These are phyloP conservation scores for Schizopora paradoxa DNA, from an alignment of 1,284 basidiomycete species.

Conservation along the genomic window DNA sequence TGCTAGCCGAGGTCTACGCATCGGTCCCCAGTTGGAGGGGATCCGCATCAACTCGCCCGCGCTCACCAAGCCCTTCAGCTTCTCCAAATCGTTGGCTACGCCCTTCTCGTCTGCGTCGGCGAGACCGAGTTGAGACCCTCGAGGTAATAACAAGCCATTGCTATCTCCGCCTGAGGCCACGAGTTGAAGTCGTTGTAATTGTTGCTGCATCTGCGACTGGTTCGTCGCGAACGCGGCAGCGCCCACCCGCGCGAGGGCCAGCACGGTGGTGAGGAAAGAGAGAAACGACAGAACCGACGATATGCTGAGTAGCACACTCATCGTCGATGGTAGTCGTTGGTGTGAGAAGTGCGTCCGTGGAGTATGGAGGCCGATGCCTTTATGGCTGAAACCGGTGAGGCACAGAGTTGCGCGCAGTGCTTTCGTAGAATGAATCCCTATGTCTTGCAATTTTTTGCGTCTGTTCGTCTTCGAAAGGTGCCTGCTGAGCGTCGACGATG, in stretches of 20 bases:
- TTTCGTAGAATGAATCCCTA: too few relatives aligned
- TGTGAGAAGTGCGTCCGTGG: too few relatives aligned
- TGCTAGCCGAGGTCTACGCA: slow-evolving; percentile 19
- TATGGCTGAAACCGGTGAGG: too few relatives aligned
- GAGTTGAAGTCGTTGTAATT: slow-evolving; percentile 20
- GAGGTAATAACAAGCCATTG: slow-evolving; percentile 20
- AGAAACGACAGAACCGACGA: slow-evolving; percentile 30
- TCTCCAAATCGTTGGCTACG: slow-evolving; percentile 30
- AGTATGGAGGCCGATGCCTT: too few relatives aligned
- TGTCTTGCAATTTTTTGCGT: too few relatives aligned
- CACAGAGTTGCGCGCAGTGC: too few relatives aligned
- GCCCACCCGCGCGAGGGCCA: slow-evolving; percentile 25
- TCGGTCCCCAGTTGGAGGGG: too few relatives aligned
- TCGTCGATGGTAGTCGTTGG: slow-evolving; percentile 17
- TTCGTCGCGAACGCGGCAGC: slow-evolving; percentile 25
- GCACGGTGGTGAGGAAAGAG: slow-evolving; percentile 26
- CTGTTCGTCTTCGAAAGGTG: too few relatives aligned
- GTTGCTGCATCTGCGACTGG: slow-evolving; percentile 7
- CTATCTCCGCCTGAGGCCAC: slow-evolving; percentile 24
- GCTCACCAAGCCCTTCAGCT: slow-evolving; percentile 27
- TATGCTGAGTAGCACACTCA: slow-evolving; percentile 30
- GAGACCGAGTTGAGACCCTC: slow-evolving; percentile 20
- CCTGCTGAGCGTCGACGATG: too few relatives aligned
- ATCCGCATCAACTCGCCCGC: too few relatives aligned
- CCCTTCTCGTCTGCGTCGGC: slow-evolving; percentile 22